A percentile compares a stretch with the other conserved stretches of the same genome.
Conservation (phyloP, 345 rosid genomes). For the Euphorbia tirucalli region DNA sequence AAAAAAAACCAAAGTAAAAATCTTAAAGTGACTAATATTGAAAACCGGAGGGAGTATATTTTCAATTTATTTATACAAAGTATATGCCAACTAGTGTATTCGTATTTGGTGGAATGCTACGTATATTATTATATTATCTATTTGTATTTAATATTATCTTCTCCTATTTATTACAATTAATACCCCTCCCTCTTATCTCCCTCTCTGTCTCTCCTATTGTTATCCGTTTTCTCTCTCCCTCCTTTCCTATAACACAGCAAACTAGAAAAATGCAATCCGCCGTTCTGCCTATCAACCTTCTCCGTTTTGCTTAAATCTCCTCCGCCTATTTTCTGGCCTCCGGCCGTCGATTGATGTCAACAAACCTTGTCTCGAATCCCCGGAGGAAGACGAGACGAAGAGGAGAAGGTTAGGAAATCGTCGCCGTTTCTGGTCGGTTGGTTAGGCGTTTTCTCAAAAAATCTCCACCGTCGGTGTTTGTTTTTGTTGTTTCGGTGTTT, state of each 20-base stretch:
- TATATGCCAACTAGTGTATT: neutral
- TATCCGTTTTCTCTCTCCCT: no score
- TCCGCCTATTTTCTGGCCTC: neutral
- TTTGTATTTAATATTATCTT: neutral
- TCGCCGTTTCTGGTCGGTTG: neutral
- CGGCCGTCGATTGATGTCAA: constrained; percentile 30
- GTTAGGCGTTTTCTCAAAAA: neutral
- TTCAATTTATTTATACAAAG: neutral
- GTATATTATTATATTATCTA: neutral
- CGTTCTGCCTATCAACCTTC: neutral
- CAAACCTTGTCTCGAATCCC: constrained; percentile 26
- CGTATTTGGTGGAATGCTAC: neutral
- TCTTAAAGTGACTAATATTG: no score
- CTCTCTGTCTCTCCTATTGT: neutral
- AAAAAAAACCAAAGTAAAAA: no score
- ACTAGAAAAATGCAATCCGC: neutral
- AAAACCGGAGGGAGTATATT: no score
- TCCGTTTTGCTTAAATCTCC: constrained; percentile 8
- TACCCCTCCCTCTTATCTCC: neutral
- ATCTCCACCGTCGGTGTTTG: no score
- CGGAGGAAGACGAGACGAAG: constrained; percentile 12
- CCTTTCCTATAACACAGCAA: neutral
- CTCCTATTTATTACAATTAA: neutral
- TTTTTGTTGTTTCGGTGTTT: no score
- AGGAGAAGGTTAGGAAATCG: constrained; percentile 20